Conservation (phyloP, 1,284 basidiomycete genomes). For the Ganoderma sinense region DNA sequence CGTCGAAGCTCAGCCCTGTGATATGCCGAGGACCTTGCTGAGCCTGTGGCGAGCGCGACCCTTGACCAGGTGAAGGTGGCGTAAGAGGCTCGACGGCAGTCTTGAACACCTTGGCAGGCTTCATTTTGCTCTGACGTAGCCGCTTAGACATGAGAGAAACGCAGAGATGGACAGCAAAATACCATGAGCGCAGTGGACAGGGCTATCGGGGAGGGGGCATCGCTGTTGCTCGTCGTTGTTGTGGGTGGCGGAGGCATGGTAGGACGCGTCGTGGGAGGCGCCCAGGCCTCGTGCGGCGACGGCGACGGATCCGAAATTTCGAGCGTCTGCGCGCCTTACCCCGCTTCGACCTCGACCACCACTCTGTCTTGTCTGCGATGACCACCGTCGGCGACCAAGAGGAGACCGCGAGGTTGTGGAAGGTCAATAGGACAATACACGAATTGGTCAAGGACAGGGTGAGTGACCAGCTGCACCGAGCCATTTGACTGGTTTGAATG, state of each 20-base stretch:
- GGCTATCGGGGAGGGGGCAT: slow-evolving; percentile 29
- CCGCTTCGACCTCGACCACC: slow-evolving; percentile 30
- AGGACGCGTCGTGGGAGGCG: slow-evolving; percentile 23
- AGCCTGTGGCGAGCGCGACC: slow-evolving; percentile 46
- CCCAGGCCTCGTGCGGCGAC: slow-evolving; percentile 4
- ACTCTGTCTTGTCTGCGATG: slow-evolving; percentile 11
- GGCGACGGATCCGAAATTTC: slow-evolving; percentile 32
- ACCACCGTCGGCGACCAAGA: slow-evolving; percentile 69
- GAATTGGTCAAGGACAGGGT: slow-evolving; percentile 95
- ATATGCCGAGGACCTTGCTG: slow-evolving; percentile 70
- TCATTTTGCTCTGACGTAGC: slow-evolving; percentile 67
- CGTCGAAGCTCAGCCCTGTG: slow-evolving; percentile 91
- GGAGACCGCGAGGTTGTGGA: slow-evolving; percentile 89
- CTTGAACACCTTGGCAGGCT: slow-evolving; percentile 91
- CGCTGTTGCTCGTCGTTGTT: slow-evolving; percentile 29
- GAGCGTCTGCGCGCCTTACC: slow-evolving; percentile 29
- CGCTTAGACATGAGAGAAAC: slow-evolving; percentile 8
- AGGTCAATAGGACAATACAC: slow-evolving; percentile 96
- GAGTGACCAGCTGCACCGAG: slow-evolving; percentile 35
- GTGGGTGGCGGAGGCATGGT: slow-evolving; percentile 33
- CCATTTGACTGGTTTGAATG: background rate
- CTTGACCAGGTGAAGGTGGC: slow-evolving; percentile 52
- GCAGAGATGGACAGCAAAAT: slow-evolving; percentile 11
- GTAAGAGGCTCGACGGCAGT: slow-evolving; percentile 71
- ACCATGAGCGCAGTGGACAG: slow-evolving; percentile 44